Base-by-base conservation (phyloP, 2,329 filamentous ascomycete genomes). In the Teratosphaeria epicoccoides region DNA sequence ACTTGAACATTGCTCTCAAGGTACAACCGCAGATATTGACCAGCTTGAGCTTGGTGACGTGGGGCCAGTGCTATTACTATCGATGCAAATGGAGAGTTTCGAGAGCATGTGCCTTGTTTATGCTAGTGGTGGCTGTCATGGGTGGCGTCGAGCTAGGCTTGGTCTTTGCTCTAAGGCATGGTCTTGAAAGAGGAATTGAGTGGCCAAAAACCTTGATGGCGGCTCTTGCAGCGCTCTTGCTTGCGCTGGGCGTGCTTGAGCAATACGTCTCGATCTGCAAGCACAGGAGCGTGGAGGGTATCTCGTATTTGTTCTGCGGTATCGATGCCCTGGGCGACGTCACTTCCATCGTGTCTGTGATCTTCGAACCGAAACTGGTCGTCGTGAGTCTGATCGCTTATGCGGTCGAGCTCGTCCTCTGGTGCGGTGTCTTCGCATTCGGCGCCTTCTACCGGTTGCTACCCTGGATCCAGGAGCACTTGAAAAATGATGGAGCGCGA, bases 241-340 rank as follows among this genome's bases (percentile, higher is more conserved):
- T 87, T 1, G 81, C 80, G 1, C 75, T 80, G 1, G 84, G 84
- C 0, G 84, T 87, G 0, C 67, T 85, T 6, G 70, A 79, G 2
- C 83, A 87, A 62, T 87, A 87, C 59, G 79, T 77, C 71, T 83
- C 87, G 55, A 86, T 88, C 22, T 85, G 79, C 60, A 63, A 73
- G 2, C 77, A 85, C 57, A 75, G 79, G 6, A 85, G 82, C 0
- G 83, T 86, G 1, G 73, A 82, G 12, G 83, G 84, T 6, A 86
- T 87, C 37, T 85, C 82, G 1, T 87, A 87, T 64, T 70, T 85
- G 2, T 88, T 88, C 57, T 82, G 85, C 0, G 80, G 72, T 1
- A 83, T 87, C 43, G 84, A 87, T 66, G 84, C 83, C 0, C 72
- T 80, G 0, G 84, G 84, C 0, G 84, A 87, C 63, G 63, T 87